Base-by-base conservation (phyloP, 768 basidiomycete genomes). In the Calocybe gangraenosa region DNA sequence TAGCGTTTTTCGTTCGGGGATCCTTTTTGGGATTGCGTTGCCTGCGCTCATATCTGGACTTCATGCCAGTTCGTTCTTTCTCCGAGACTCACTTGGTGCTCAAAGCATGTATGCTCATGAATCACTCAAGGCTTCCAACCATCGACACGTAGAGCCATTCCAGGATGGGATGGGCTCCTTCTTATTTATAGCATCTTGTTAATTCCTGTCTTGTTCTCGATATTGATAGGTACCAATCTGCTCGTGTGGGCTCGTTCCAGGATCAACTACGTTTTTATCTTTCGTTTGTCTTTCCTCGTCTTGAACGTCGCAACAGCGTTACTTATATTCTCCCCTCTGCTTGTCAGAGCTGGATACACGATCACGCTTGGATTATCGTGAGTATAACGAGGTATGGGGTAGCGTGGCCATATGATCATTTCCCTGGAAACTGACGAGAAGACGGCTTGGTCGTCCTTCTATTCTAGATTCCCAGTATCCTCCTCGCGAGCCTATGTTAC, bases 261-360 rank as follows among this genome's bases (percentile, higher is more conserved):
- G 37, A 92, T 99, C 54, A 98, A 97, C 59, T 95, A 93, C 56
- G 76, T 83, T n/a, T 95, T 97, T 61, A 89, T 94, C 28, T 89
- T 94, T 56, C 87, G 87, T 87, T 47, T 31, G 75, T 55, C 18
- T 37, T 22, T 58, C n/a, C n/a, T n/a, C 25, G 25, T 28, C 11
- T 28, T 28, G 25, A 11, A 5, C 25, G 11, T 28, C 11, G n/a
- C 25, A 28, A 28, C 25, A 28, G 25, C n/a, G 25, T 11, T 28
- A 11, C 5, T 28, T 5, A n/a, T 19, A 28, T 48, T 33, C 30
- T 40, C 40, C 18, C 36, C 30, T n/a, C 17, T 25, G 23, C 50
- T 17, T 5, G 5, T 17, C 53, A 84, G 90, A 87, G 60, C 61
- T 94, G 43, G 78, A 91, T 50, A 58, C 81, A 18, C 74, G 81